phyloP scores from a whole-genome alignment of 345 rosid species.

The Boechera divaricarpa region DNA sequence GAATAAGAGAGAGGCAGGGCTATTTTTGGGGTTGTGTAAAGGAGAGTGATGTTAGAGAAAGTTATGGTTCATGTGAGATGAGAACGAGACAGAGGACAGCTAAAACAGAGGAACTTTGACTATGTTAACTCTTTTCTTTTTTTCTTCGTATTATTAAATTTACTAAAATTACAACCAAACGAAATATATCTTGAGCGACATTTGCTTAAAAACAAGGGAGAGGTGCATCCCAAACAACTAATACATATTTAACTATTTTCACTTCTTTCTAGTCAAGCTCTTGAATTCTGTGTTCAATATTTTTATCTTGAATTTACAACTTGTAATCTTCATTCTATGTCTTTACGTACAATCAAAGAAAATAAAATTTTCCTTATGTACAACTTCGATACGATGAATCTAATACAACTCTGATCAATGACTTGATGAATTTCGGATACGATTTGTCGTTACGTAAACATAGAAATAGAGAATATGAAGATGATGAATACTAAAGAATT shows the following conservation, averaged over 20 bases:
- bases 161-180: neutral
- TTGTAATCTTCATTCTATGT: neutral
- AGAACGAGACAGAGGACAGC: slow-evolving; percentile 44
- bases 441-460: too few species aligned
- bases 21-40: slow-evolving; percentile 42
- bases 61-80: slow-evolving; percentile 47
- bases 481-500: too few species aligned
- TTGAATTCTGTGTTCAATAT: slow-evolving; percentile 1
- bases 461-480: too few species aligned
- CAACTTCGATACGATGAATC: slow-evolving; percentile 13
- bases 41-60: slow-evolving; percentile 48
- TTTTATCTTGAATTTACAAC: neutral
- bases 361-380: too few species aligned
- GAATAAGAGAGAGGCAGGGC: slow-evolving; percentile 21
- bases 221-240: slow-evolving; percentile 33
- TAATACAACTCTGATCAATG: neutral
- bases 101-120: slow-evolving; percentile 48
- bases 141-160: neutral
- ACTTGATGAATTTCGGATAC: too few species aligned
- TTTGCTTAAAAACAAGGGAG: slow-evolving; percentile 36
- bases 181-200: slow-evolving; percentile 12
- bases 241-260: neutral
- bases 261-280: slow-evolving; percentile 12
- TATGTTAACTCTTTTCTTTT: slow-evolving; percentile 1
- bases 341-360: slow-evolving; percentile 2